Percentiles rank a stretch among this genome's conserved stretches.
Evolutionary conservation across 2,329 filamentous ascomycete genomes (phyloP).

Genomic region (Aspergillus sp.): DNA sequence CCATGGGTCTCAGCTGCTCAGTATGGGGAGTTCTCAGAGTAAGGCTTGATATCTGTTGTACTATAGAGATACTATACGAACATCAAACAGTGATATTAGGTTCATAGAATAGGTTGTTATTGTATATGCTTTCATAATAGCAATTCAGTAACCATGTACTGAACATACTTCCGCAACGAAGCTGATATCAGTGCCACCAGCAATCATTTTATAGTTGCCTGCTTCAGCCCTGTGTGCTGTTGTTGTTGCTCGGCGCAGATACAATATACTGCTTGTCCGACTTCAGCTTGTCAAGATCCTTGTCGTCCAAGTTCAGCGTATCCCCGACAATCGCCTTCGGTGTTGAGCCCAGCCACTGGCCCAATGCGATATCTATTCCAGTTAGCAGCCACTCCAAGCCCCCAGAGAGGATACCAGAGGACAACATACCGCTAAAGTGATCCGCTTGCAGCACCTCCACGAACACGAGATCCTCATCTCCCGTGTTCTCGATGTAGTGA

Average conservation of each 20-base stretch:
- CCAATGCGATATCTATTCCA: conserved; percentile 46
- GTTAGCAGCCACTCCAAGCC: neutral
- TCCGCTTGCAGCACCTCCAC: conserved; percentile 73
- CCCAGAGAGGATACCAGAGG: neutral
- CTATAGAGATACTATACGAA: too few species aligned
- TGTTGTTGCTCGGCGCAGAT: conserved; percentile 22
- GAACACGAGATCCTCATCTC: conserved; percentile 71
- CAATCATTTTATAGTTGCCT: too few species aligned
- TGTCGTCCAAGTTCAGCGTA: conserved; percentile 49
- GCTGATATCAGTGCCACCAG: too few species aligned
- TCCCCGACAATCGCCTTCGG: conserved; percentile 60
- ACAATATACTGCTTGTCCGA: conserved; percentile 50
- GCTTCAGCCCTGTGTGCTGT: neutral
- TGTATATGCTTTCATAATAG: too few species aligned
- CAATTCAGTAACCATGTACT: too few species aligned
- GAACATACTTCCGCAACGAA: too few species aligned
- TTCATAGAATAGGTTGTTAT: too few species aligned
- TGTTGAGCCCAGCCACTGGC: conserved; percentile 52
- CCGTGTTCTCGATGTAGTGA: conserved; percentile 78
- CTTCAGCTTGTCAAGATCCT: conserved; percentile 40
- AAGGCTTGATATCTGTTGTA: too few species aligned
- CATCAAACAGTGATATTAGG: too few species aligned
- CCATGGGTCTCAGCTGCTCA: neutral
- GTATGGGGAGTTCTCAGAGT: neutral
- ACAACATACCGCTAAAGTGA: conserved; percentile 53